These are phyloP conservation scores for Phytophthora kernoviae DNA, from an alignment of 352 stramenopile genomes.

Conservation along the genomic window DNA sequence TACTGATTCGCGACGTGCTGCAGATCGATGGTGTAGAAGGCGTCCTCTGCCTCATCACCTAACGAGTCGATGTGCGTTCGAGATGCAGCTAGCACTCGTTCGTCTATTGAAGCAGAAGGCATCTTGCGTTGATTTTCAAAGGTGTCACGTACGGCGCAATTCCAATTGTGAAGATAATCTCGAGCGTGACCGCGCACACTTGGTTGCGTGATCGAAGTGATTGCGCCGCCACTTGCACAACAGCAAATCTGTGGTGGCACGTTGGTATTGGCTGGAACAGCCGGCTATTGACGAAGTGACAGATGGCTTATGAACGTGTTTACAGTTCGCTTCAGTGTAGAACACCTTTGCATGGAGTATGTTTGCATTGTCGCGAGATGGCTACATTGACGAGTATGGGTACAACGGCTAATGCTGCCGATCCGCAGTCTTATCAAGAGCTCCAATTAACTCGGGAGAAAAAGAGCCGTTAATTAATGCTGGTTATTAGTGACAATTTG, in stretches of 20 bases:
- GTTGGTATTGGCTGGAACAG: slow-evolving; percentile 23
- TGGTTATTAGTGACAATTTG: no score
- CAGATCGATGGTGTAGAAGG: slow-evolving; percentile 74
- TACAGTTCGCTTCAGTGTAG: no score
- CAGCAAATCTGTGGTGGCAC: slow-evolving; percentile 19
- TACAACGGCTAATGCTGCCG: neutral
- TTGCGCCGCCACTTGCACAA: neutral
- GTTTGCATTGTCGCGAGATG: no score
- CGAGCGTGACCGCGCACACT: neutral
- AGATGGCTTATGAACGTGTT: slow-evolving; percentile 7
- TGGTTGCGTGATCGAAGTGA: slow-evolving; percentile 1
- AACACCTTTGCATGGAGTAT: no score
- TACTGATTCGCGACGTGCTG: slow-evolving; percentile 53
- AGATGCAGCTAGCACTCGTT: slow-evolving; percentile 17
- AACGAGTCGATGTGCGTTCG: slow-evolving; percentile 32
- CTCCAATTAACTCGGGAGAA: no score
- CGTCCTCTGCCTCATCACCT: slow-evolving; percentile 43
- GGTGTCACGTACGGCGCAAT: slow-evolving; percentile 1
- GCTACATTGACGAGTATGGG: slow-evolving; percentile 13
- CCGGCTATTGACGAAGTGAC: slow-evolving; percentile 9
- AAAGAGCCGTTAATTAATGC: no score
- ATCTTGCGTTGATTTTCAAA: slow-evolving; percentile 8
- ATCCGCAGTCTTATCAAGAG: no score
- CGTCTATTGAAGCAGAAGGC: slow-evolving; percentile 7
- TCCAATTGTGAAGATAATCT: slow-evolving; percentile 12